A percentile compares a stretch with the other conserved stretches of the same genome.
Conservation (phyloP, 1,284 basidiomycete genomes). For the Rhodotorula sp. region DNA sequence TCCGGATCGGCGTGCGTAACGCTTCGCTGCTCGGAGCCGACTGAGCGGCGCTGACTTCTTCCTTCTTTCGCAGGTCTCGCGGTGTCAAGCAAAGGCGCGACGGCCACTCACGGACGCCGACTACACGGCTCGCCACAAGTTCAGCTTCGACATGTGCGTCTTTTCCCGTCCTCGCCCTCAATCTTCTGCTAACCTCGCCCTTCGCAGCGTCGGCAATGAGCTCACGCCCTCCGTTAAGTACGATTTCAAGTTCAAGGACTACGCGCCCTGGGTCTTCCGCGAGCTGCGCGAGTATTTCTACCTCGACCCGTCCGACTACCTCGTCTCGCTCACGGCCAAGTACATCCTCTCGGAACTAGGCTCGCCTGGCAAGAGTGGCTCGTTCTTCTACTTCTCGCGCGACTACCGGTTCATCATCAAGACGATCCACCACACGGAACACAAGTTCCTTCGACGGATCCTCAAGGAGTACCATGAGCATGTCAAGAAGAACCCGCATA, state of each 20-base stretch:
- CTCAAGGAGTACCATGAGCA: slow-evolving; percentile 84
- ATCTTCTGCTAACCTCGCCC: slow-evolving; percentile 1
- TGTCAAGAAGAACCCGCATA: slow-evolving; percentile 87
- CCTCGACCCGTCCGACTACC: slow-evolving; percentile 94
- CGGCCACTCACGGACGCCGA: slow-evolving; percentile 80
- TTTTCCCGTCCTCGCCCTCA: not conserved
- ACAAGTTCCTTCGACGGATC: slow-evolving; percentile 85
- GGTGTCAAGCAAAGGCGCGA: slow-evolving; percentile 92
- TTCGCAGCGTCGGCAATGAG: slow-evolving; percentile 84
- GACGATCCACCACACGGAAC: slow-evolving; percentile 91
- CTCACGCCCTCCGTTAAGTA: slow-evolving; percentile 93
- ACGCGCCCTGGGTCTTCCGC: slow-evolving; percentile 96
- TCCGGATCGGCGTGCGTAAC: slow-evolving; percentile 80
- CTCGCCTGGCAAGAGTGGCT: slow-evolving; percentile 97
- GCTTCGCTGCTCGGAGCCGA: not conserved
- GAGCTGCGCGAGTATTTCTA: slow-evolving; percentile 91
- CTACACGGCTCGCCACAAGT: slow-evolving; percentile 88
- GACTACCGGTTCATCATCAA: slow-evolving; percentile 99
- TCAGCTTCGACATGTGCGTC: slow-evolving; percentile 90
- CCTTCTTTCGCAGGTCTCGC: slow-evolving; percentile 65
- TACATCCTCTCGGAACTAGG: slow-evolving; percentile 98
- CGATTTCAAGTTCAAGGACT: slow-evolving; percentile 99
- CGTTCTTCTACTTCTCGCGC: slow-evolving; percentile 98
- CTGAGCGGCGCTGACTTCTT: not conserved
- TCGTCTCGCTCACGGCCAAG: slow-evolving; percentile 91